phyloP scores from a whole-genome alignment of 1,284 basidiomycete species.

The Neotropicomus parvogracilis region DNA sequence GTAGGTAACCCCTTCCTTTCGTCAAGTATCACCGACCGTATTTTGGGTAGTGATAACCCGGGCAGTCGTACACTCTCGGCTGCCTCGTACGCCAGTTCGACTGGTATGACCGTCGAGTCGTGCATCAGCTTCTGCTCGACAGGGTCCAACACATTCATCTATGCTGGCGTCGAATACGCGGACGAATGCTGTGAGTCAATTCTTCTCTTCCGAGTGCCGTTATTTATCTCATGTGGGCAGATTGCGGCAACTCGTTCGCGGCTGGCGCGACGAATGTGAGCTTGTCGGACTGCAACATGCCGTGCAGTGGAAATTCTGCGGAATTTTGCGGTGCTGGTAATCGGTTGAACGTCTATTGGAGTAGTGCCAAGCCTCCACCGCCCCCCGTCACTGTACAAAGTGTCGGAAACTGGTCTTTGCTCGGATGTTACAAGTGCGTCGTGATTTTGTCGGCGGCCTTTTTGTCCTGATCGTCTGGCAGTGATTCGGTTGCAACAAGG shows the following conservation, averaged over 20 bases:
- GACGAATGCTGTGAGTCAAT: slow-evolving; percentile 55
- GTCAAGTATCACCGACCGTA: not conserved
- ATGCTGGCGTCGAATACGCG: slow-evolving; percentile 59
- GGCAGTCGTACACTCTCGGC: slow-evolving; percentile 49
- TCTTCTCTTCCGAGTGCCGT: not conserved
- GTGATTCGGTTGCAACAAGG: slow-evolving; percentile 47
- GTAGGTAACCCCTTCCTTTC: slow-evolving; percentile 36
- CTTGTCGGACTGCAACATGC: slow-evolving; percentile 54
- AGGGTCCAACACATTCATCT: slow-evolving; percentile 45
- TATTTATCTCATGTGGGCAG: slow-evolving; percentile 33
- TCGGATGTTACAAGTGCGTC: slow-evolving; percentile 19
- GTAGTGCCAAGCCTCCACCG: slow-evolving; percentile 51
- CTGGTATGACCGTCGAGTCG: slow-evolving; percentile 59
- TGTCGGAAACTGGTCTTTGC: slow-evolving; percentile 13
- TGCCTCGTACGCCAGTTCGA: slow-evolving; percentile 42
- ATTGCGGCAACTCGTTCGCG: slow-evolving; percentile 57
- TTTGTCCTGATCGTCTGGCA: slow-evolving; percentile 1
- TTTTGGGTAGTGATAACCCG: slow-evolving; percentile 45
- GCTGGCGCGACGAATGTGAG: slow-evolving; percentile 46
- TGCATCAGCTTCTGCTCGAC: slow-evolving; percentile 59
- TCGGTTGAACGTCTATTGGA: slow-evolving; percentile 64
- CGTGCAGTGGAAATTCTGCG: slow-evolving; percentile 55
- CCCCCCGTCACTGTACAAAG: slow-evolving; percentile 21
- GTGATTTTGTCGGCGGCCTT: not conserved
- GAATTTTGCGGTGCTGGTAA: slow-evolving; percentile 61